These are phyloP conservation scores for Sclerotinia borealis DNA, from an alignment of 2,329 filamentous ascomycete species.

Conservation along the genomic window DNA sequence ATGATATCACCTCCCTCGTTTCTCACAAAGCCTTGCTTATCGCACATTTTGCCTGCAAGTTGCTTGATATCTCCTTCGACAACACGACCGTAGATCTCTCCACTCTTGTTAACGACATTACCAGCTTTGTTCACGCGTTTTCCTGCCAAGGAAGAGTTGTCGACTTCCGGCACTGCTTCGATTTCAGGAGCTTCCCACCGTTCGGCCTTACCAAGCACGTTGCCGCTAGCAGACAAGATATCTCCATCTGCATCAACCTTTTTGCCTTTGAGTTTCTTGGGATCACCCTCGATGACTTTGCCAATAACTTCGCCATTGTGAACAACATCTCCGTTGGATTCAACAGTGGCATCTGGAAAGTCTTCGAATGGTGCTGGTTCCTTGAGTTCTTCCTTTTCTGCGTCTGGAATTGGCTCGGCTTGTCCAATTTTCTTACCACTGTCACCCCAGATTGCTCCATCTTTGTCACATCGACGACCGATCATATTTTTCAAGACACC, in stretches of 20 bases:
- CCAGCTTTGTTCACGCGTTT: conserved; percentile 68
- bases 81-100: conserved; percentile 56
- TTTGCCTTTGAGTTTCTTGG: conserved; percentile 58
- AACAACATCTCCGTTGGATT: conserved; percentile 47
- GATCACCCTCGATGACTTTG: conserved; percentile 56
- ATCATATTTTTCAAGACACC: conserved; percentile 58
- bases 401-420: conserved; percentile 56
- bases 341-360: conserved; percentile 49
- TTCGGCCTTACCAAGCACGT: conserved; percentile 60
- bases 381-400: conserved; percentile 44
- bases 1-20: conserved; percentile 68
- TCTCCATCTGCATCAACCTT: conserved; percentile 64
- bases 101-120: conserved; percentile 49
- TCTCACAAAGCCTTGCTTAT: conserved; percentile 65
- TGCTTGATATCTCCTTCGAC: conserved; percentile 60
- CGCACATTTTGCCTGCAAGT: conserved; percentile 62
- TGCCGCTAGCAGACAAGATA: conserved; percentile 60
- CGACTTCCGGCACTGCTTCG: conserved; percentile 41
- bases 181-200: conserved; percentile 53
- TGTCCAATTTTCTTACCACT: conserved; percentile 61
- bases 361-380: conserved; percentile 49
- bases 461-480: conserved; percentile 57
- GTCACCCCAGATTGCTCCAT: conserved; percentile 68
- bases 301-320: conserved; percentile 51
- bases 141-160: conserved; percentile 58